Evolutionary conservation across 2,329 filamentous ascomycete genomes (phyloP).

Genomic region (Colletotrichum echinochloae): DNA sequence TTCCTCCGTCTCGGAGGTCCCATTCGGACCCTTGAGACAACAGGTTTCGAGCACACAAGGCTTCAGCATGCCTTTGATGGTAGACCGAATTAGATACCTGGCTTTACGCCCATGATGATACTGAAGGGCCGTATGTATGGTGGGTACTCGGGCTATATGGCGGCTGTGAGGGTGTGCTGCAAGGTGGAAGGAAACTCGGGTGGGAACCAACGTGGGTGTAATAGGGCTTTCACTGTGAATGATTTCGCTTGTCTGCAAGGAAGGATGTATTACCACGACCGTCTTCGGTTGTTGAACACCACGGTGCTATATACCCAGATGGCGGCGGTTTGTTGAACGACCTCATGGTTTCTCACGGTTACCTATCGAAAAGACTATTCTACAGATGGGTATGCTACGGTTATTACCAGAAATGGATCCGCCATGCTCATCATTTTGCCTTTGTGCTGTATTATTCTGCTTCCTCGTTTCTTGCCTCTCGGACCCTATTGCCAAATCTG

Average conservation of each 20-base stretch:
- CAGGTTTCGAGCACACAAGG: neutral
- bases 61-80: neutral
- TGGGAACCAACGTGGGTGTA: neutral
- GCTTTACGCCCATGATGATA: too few relatives aligned
- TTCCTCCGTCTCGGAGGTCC: neutral
- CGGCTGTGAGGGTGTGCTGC: conserved; percentile 5
- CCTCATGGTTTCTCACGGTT: neutral
- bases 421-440: conserved; percentile 6
- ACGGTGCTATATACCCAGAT: neutral
- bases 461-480: neutral
- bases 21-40: conserved; percentile 8
- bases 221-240: neutral
- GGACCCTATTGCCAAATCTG: neutral
- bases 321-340: neutral
- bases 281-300: neutral
- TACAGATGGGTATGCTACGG: neutral
- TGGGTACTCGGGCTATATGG: neutral
- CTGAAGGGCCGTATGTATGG: neutral
- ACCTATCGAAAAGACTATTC: neutral
- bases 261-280: too few relatives aligned
- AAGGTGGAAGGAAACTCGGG: neutral
- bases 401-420: conserved; percentile 13
- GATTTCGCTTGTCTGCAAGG: neutral
- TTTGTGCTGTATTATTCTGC: neutral
- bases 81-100: neutral